Base-by-base conservation (phyloP, 495 filamentous ascomycete species). In the Corynascus novoguineensis region DNA sequence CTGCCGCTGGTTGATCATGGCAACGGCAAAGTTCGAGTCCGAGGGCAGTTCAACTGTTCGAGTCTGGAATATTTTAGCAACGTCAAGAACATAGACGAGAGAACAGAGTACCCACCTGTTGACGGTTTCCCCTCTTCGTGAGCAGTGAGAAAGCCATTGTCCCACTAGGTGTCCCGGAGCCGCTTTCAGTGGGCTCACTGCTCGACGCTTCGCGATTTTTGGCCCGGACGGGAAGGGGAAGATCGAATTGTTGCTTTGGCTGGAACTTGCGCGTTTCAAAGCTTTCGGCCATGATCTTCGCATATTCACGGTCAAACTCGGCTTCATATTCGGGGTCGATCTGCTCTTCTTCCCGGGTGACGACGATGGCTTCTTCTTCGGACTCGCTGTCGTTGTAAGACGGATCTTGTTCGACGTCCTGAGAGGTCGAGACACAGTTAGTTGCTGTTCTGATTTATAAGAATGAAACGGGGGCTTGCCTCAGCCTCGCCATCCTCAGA, bases 251-350 rank as follows among this genome's bases (percentile, higher is more conserved):
- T 37, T 93, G 84, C 71, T 95, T 97, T 42, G 93, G 89, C 63
- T 99, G 92, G 61, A 95, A 93, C 62, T 92, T 93, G 51, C 95
- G 81, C 8, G 90, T 89, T 35, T 97, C 95, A 68, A 95, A 73
- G 75, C 92, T 96, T 65, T 99, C 93, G 59, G 91, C 80, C 95
- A 97, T 97, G 85, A 99, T 88, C 71, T 97, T 97, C 17, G 95
- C 92, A 70, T 95, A 90, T 73, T 97, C 93, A 63, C 93, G 89
- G 64, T 97, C 95, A 64, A 99, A 99, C 35, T 99, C 95, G 6
- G 92, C 93, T 60, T 97, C 93, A 41, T 84, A 88, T 72, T 96
- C 90, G 0, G 93, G 95, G 58, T 99, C 92, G 40, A 92, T 81
- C 65, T 95, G 85, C 69, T 96, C 89, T 64, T 95, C 87, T 64